Percentiles rank a stretch among this genome's conserved stretches.
Conservation (phyloP, 75 land plant species). For the Pinus tabuliformis region DNA sequence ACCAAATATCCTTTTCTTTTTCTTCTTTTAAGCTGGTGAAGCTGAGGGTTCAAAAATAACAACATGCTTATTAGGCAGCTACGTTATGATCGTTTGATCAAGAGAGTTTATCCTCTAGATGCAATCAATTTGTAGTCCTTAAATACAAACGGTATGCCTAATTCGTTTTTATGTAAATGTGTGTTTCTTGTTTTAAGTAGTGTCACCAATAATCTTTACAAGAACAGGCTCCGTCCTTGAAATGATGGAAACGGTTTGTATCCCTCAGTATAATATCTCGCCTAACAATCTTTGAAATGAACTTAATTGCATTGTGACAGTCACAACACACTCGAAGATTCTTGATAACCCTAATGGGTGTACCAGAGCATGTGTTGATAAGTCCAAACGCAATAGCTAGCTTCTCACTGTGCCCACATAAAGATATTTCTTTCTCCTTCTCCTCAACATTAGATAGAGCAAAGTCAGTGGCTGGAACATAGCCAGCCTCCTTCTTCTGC, state of each 20-base stretch:
- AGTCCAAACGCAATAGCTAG: neutral
- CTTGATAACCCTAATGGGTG: conserved; percentile 12
- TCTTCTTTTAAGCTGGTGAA: too few species aligned
- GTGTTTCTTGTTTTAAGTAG: neutral
- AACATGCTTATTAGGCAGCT: too few species aligned
- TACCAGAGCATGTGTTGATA: neutral
- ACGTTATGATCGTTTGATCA: too few species aligned
- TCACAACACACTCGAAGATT: conserved; percentile 17
- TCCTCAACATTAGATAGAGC: neutral
- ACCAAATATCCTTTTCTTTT: too few species aligned
- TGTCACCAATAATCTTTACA: conserved; percentile 17
- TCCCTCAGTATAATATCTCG: conserved; percentile 20
- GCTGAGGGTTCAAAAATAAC: too few species aligned
- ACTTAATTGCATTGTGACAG: conserved; percentile 18
- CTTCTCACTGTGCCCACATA: neutral
- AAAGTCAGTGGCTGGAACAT: neutral
- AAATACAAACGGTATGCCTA: too few species aligned
- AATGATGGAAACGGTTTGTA: conserved; percentile 15
- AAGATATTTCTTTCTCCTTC: neutral
- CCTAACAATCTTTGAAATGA: conserved; percentile 15
- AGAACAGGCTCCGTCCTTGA: conserved; percentile 17
- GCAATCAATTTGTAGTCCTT: too few species aligned
- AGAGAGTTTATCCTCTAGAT: too few species aligned
- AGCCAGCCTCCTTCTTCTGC: neutral
- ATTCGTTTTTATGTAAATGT: too few species aligned